Evolutionary conservation across 164 flowering plant genomes (phyloP), one percentile per base, ranked within the genome.

Genomic region (Kingdonia uniflora): DNA sequence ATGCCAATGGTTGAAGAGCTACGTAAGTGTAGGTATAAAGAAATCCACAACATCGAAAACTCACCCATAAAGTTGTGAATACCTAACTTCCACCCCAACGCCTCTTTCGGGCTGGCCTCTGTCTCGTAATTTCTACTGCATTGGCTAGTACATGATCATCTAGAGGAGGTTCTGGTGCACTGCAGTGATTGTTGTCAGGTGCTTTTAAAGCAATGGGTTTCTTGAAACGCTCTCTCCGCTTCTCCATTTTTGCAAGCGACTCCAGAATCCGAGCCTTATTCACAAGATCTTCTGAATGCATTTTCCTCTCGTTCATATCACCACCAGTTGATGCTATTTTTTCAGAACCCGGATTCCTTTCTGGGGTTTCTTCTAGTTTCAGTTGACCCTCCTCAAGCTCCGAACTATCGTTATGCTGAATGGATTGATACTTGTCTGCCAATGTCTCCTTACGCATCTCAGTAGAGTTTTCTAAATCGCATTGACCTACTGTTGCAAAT

Each of bases 201-300:
- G 74, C 80, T 51, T 70, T 72, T 37, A 19, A 38, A 37, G 69
- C 6, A 19, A 75, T 66, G 12, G 87, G 72, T 46, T 80, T 77
- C 75, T 75, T 76, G 51, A 85, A 85, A 8, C 90, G 79, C 65
- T 82, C 82, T 61, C 77, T 66, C 48, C 90, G 68, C 52, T 61
- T 79, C 64, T 85, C 82, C 89, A 85, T 85, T 71, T 82, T 85
- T 14, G 71, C 80, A 25, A 79, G 50, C 8, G 72, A 59, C 57
- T 76, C 77, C 19, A 69, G 77, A 57, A 85, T 80, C 52, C 81
- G 65, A 29, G 58, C 52, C 12, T 16, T 54, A 56, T 51, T 48
- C 24, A 55, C 47, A 55, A 65, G 52, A 57, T 42, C 62, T 57
- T 60, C 65, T 26, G 35, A 19, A 11, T 23, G 11, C 24, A 16